Conservation (phyloP, 768 basidiomycete species). For the Paxillus ammoniavirescens region DNA sequence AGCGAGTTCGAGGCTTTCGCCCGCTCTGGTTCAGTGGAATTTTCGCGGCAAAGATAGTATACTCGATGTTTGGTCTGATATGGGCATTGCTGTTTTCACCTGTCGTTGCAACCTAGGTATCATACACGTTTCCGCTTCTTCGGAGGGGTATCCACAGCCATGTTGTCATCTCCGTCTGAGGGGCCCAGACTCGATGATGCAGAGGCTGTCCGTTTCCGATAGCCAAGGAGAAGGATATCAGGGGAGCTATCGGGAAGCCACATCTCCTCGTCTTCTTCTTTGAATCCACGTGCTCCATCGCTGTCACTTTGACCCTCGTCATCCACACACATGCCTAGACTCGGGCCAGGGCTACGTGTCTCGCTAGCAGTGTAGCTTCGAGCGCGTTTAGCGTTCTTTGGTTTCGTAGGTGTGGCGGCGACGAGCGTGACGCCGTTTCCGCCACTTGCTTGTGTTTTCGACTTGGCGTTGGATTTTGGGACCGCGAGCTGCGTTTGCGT, state of each 20-base stretch:
- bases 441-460: conserved; percentile 8
- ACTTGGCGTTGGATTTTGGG: conserved; percentile 13
- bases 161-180: conserved; percentile 16
- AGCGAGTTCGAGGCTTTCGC: no score
- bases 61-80: no score
- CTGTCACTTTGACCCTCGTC: not conserved
- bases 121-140: conserved; percentile 25
- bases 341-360: conserved; percentile 7
- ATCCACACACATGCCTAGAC: not conserved
- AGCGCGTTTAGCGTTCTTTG: conserved; percentile 10
- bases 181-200: conserved; percentile 22
- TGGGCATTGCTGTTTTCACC: no score
- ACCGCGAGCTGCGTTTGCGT: conserved; percentile 14
- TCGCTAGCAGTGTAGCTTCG: conserved; percentile 7
- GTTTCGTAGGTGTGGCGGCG: conserved; percentile 53
- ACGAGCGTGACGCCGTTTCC: conserved; percentile 40
- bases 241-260: conserved; percentile 42
- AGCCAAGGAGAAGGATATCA: conserved; percentile 35
- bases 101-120: not conserved
- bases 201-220: conserved; percentile 25
- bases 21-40: no score
- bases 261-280: conserved; percentile 39
- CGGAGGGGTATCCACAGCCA: conserved; percentile 17
- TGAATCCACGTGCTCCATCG: conserved; percentile 4
- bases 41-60: no score